Evolutionary conservation across 805 yeast genomes (phyloP), one percentile per base, ranked within the genome.

Genomic region (Wickerhamomyces ciferrii): DNA sequence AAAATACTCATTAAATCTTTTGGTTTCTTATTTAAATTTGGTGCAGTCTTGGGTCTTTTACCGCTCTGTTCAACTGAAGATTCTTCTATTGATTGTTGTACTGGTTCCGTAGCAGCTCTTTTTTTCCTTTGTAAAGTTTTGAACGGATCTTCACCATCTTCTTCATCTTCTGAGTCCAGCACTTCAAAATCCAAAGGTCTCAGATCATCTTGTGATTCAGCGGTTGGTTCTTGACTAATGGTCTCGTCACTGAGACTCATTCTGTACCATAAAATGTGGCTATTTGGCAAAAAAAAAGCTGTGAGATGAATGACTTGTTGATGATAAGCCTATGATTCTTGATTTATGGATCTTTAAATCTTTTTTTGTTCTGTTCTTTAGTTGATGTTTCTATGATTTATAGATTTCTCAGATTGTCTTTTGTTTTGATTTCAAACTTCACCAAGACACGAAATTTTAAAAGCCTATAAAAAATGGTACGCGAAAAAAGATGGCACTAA

Each of bases 151-250:
- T 43, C 44, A 23, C 50, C 54, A 27, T 43, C 44, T 10, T 39
- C 42, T 3, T 55, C 60, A 9, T 50, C 56, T 31, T 54, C 60
- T 1, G 58, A 51, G 40, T 53, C 61, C 39, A 39, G 43, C 5
- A 43, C 48, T 7, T 51, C 50, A 1, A 40, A 40, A n/a, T 42
- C 46, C 25, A 21, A 35, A 13, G 13, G 15, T 18, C 23, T 35
- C 7, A 13, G 4, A 18, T 17, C 23, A 5, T 35, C 25, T 21
- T 19, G 15, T 11, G 5, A 7, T 35, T 19, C 38, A 35, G 14
- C 24, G 23, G 23, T n/a, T 11, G 7, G 9, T 13, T 27, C 31
- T 27, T 4, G 14, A 7, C 4, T 27, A 23, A 8, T 23, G 25
- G 31, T 27, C 31, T 13, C 31, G 7, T 27, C 14, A 27, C 11